A percentile compares a stretch with the other conserved stretches of the same genome.
phyloP scores from a whole-genome alignment of 1,284 basidiomycete species.

The Ceratobasidium sp. region DNA sequence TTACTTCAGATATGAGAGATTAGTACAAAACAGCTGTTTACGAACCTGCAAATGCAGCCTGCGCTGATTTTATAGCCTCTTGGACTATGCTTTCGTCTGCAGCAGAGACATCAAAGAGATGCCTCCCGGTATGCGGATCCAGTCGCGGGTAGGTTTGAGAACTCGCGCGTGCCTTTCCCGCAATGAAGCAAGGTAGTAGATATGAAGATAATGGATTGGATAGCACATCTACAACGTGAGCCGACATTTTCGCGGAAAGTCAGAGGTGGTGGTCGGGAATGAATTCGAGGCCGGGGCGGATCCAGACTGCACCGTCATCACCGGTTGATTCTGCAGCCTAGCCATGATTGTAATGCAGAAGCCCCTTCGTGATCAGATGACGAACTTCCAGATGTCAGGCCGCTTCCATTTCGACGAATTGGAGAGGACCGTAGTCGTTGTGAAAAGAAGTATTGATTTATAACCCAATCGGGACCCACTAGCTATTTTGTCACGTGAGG shows the following conservation, averaged over 20 bases:
- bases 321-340: background rate
- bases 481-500: too few relatives aligned
- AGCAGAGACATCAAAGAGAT: constrained; percentile 50
- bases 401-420: background rate
- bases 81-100: constrained; percentile 48
- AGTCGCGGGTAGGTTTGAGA: constrained; percentile 52
- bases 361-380: background rate
- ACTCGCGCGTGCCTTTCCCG: constrained; percentile 51
- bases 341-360: background rate
- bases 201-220: constrained; percentile 12
- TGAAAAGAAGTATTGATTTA: too few relatives aligned
- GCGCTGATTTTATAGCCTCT: constrained; percentile 49
- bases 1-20: background rate
- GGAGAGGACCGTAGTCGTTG: too few relatives aligned
- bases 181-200: constrained; percentile 53
- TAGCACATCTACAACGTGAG: constrained; percentile 12
- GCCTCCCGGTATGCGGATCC: constrained; percentile 50
- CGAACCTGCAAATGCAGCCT: constrained; percentile 40
- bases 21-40: background rate
- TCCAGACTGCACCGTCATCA: background rate
- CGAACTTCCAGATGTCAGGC: background rate
- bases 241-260: background rate
- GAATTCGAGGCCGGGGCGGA: background rate
- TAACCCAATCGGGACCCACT: too few relatives aligned
- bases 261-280: background rate